A percentile compares a stretch with the other conserved stretches of the same genome.
phyloP scores from a whole-genome alignment of 352 stramenopile genomes.

The Phytophthora idaei region DNA sequence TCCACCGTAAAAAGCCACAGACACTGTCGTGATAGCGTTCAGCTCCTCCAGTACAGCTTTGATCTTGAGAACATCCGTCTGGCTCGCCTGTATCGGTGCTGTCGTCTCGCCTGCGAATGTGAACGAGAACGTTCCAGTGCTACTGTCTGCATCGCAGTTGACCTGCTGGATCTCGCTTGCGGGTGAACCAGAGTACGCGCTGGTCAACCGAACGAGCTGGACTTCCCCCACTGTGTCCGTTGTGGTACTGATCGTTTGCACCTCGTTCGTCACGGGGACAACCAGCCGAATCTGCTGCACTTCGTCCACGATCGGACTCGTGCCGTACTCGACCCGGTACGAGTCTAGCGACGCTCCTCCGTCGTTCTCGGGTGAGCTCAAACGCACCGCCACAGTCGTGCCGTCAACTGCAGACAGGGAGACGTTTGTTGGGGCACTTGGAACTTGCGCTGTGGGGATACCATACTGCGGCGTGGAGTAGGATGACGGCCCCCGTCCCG shows the following conservation, averaged over 20 bases:
- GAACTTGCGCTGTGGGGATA: constrained; percentile 87
- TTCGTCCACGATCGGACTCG: constrained; percentile 80
- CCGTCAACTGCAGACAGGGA: constrained; percentile 86
- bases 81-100: constrained; percentile 78
- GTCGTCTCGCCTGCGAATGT: constrained; percentile 90
- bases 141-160: constrained; percentile 89
- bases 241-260: constrained; percentile 77
- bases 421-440: constrained; percentile 68
- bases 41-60: constrained; percentile 91
- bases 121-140: constrained; percentile 84
- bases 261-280: constrained; percentile 71
- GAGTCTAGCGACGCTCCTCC: constrained; percentile 87
- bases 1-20: constrained; percentile 65
- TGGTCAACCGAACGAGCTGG: constrained; percentile 90
- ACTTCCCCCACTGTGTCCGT: constrained; percentile 80
- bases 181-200: constrained; percentile 60
- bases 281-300: constrained; percentile 70
- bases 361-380: constrained; percentile 83
- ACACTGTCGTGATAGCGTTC: constrained; percentile 85
- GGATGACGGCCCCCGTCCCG: constrained; percentile 67
- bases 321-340: constrained; percentile 93
- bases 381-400: constrained; percentile 80
- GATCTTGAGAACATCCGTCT: constrained; percentile 76
- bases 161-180: constrained; percentile 90
- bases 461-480: constrained; percentile 86